Conservation (phyloP, 352 stramenopile species). For the Globisporangium echinulatum region DNA sequence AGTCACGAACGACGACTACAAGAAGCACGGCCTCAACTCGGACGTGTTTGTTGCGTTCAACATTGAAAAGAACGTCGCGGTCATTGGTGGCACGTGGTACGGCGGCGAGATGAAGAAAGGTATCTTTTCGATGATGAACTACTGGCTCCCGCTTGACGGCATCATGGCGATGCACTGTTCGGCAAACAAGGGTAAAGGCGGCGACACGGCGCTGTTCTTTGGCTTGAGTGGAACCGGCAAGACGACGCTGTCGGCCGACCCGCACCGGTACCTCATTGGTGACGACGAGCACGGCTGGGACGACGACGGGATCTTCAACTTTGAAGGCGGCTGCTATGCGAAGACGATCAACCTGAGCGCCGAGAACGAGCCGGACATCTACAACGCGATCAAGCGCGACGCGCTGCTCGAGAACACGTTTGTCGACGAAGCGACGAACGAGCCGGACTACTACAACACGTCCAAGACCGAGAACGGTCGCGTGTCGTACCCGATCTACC, state of each 20-base stretch:
- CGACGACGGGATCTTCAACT: slow-evolving; percentile 98
- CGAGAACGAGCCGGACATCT: slow-evolving; percentile 98
- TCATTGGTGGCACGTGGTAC: slow-evolving; percentile 96
- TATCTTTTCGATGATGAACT: slow-evolving; percentile 99
- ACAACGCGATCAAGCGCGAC: slow-evolving; percentile 94
- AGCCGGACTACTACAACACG: slow-evolving; percentile 94
- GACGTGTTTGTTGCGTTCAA: slow-evolving; percentile 97
- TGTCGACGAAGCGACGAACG: slow-evolving; percentile 62
- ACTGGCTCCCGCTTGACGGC: slow-evolving; percentile 93
- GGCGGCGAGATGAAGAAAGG: slow-evolving; percentile 99
- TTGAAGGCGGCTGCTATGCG: slow-evolving; percentile 98
- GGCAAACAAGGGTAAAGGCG: slow-evolving; percentile 95
- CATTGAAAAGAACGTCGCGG: slow-evolving; percentile 92
- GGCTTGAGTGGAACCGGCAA: slow-evolving; percentile 90
- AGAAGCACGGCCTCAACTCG: slow-evolving; percentile 92
- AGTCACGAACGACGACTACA: slow-evolving; percentile 92
- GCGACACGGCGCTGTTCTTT: slow-evolving; percentile 97
- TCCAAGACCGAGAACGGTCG: slow-evolving; percentile 97
- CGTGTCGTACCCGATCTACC: slow-evolving; percentile 99
- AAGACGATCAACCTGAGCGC: slow-evolving; percentile 97
- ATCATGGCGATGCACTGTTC: slow-evolving; percentile 98
- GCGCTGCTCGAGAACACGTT: slow-evolving; percentile 97
- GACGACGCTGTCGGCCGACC: slow-evolving; percentile 90
- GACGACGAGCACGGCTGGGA: slow-evolving; percentile 97
- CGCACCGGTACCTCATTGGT: slow-evolving; percentile 73